Base-by-base conservation (phyloP, 1,284 basidiomycete species). In the Fomes fomentarius region DNA sequence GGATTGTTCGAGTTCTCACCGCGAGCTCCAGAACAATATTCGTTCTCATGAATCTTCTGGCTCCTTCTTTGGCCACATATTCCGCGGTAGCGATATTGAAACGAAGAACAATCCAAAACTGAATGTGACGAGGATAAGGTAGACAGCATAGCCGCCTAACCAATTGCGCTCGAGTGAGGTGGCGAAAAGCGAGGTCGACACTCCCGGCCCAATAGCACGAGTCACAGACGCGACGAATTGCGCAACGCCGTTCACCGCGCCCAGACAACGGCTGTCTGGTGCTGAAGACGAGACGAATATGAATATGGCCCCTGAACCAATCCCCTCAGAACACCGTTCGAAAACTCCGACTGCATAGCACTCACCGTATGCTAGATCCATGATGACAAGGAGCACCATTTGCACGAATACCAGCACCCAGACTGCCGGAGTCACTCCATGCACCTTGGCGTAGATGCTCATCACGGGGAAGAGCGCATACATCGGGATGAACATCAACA, bases 171-270 rank as follows among this genome's bases (percentile, higher is more conserved):
- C 74, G 21, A 86, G 77, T 2, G 87, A 87, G 8, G 86, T 64
- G 19, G 88, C 88, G 69, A 87, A 90, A 52, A 89, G 74, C 40
- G 87, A 88, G 40, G 83, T 85, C 0, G 84, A 75, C 9, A 76
- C 68, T 1, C 84, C 84, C 8, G 93, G 92, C 1, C 92, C 91
- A 53, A 93, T 77, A 21, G 89, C 81, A 30, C 93, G 82, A 33
- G 76, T 65, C 44, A 79, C 70, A 8, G 80, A 68, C 15, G 69
- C 72, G 24, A 68, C 56, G 37, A 74, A 57, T 52, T 75, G 72
- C 14, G 68, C 71, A 22, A 74, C 34, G 4, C 90, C 91, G 28
- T 30, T 30, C 7, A 30, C 28, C 28, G 28, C 28, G 12, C 28
- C 28, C 28, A 40, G 21, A 17, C 38, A 25, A 15, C 38, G 38